Evolutionary conservation across 2,329 filamentous ascomycete species (phyloP), one percentile per base, ranked within the genome.

Genomic region (Mycosphaerella arachidis): DNA sequence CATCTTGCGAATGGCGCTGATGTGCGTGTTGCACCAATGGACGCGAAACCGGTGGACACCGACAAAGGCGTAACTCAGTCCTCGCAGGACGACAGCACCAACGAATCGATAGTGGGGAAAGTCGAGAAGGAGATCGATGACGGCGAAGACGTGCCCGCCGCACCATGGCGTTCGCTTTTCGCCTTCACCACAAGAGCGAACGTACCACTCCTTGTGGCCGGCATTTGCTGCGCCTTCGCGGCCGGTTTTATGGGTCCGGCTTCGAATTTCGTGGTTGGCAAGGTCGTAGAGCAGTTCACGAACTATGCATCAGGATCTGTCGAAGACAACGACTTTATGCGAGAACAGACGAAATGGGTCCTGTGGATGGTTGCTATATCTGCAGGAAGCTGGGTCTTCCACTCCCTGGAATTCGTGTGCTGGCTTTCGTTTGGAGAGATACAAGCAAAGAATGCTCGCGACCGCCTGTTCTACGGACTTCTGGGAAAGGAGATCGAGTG

Each of bases 391-490:
- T 93, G 90, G 85, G 50, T 91, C 0, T 74, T 87, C 16, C 87
- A 89, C 66, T 82, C 84, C 3, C 71, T 81, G 1, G 89, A 91
- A 66, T 87, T 91, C 67, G 80, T 81, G 1, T 73, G 84, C 0
- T 97, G 92, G 86, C 78, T 93, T 31, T 72, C 83, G 0, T 94
- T 94, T 72, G 90, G 92, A 13, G 92, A 97, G 73, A 68, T 91
- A 1, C 91, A 96, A 66, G 91, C 89, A 0, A 83, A 82, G 33
- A 83, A 76, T 51, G 86, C 86, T 6, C 83, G 91, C 5, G 77
- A 81, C 16, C 77, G 76, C 5, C 75, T 94, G 2, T 96, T 96
- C 69, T 68, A 77, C 1, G 82, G 82, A 1, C 76, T 97, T 37
- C 72, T 96, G n/a, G 75, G 78, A 6, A 91, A 87, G 70, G 85